Evolutionary conservation across 164 flowering plant species (phyloP).

Genomic region (Liquidambar formosana): DNA sequence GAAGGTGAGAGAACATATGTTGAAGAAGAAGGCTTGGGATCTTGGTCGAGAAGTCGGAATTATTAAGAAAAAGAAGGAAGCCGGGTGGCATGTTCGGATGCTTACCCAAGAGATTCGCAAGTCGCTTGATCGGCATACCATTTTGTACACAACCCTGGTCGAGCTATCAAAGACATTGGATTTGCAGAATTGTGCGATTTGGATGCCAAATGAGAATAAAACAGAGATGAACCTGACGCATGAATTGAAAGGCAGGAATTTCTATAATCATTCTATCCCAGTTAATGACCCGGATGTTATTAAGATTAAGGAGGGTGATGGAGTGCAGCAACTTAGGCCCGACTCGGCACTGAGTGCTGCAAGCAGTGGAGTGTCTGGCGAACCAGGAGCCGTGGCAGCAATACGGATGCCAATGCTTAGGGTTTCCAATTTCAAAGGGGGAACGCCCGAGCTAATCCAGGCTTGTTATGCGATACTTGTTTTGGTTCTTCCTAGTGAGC

Average conservation of each 20-base stretch:
- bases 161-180: constrained; percentile 84
- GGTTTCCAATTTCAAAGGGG: constrained; percentile 85
- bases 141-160: constrained; percentile 80
- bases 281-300: constrained; percentile 60
- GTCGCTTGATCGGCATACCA: constrained; percentile 86
- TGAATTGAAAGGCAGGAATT: constrained; percentile 53
- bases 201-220: constrained; percentile 85
- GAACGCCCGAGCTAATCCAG: constrained; percentile 74
- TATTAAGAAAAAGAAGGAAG: constrained; percentile 76
- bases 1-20: constrained; percentile 85
- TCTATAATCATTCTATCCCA: constrained; percentile 41
- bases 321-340: constrained; percentile 57
- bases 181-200: constrained; percentile 85
- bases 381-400: constrained; percentile 79
- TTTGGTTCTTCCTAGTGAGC: constrained; percentile 69
- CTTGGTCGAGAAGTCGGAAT: constrained; percentile 85
- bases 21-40: constrained; percentile 88
- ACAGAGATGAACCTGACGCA: constrained; percentile 77
- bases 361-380: constrained; percentile 49
- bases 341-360: constrained; percentile 62
- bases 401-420: constrained; percentile 96
- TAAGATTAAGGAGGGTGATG: constrained; percentile 53
- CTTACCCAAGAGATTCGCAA: constrained; percentile 93
- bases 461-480: constrained; percentile 84
- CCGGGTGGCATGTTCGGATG: constrained; percentile 91